Evolutionary conservation across 2,329 filamentous ascomycete genomes (phyloP).

Genomic region (Aspergillus brunneoviolaceus): DNA sequence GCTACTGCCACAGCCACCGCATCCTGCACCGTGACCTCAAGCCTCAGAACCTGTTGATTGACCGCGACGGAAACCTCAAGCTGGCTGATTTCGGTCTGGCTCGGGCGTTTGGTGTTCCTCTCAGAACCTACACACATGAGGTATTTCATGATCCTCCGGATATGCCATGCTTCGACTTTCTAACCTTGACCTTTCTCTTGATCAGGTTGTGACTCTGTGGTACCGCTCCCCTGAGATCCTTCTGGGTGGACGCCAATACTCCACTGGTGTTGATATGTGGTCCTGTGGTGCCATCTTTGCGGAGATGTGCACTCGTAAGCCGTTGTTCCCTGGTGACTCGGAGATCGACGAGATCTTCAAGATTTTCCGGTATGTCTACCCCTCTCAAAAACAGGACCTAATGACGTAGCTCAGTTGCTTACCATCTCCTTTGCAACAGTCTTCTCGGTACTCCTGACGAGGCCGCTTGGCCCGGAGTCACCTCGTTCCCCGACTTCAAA

Average conservation of each 20-base stretch:
- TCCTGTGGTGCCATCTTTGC: constrained; percentile 92
- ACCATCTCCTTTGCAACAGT: constrained; percentile 42
- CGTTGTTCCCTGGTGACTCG: constrained; percentile 86
- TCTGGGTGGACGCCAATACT: constrained; percentile 86
- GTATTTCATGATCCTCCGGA: constrained; percentile 36
- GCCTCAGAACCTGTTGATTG: constrained; percentile 85
- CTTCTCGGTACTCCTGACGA: constrained; percentile 82
- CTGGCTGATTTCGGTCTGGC: constrained; percentile 87
- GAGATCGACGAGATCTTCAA: constrained; percentile 96
- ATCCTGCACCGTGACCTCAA: constrained; percentile 86
- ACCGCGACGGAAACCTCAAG: constrained; percentile 84
- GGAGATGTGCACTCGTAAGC: constrained; percentile 93
- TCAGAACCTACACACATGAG: constrained; percentile 91
- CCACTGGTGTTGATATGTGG: constrained; percentile 95
- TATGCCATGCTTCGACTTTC: constrained; percentile 3
- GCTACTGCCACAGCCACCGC: constrained; percentile 86
- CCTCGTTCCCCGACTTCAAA: constrained; percentile 94
- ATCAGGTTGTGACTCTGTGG: constrained; percentile 83
- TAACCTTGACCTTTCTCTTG: background rate
- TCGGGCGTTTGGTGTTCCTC: constrained; percentile 83
- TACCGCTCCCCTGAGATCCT: constrained; percentile 89
- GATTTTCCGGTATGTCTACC: constrained; percentile 71
- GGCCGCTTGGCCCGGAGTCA: constrained; percentile 82
- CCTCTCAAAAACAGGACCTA: background rate
- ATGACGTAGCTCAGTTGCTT: constrained; percentile 8